Evolutionary conservation across 805 yeast species (phyloP).

Genomic region (Teunomyces pallodes): DNA sequence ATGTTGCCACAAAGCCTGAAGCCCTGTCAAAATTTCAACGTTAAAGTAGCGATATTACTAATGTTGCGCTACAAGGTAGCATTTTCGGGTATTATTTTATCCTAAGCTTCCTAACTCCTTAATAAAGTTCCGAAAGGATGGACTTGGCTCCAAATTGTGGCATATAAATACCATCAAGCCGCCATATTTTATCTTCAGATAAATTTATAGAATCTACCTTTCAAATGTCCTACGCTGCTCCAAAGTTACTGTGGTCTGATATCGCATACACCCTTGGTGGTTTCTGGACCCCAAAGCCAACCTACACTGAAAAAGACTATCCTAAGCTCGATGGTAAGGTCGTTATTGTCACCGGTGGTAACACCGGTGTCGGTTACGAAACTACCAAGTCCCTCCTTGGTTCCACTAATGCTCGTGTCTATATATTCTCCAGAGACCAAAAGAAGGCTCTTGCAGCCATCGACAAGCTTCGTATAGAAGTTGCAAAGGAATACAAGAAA

Average conservation of each 20-base stretch:
- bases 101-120: too few relatives aligned
- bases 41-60: too few relatives aligned
- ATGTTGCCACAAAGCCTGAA: too few relatives aligned
- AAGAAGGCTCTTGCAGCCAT: slow-evolving; percentile 29
- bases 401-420: slow-evolving; percentile 31
- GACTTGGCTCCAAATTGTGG: not conserved
- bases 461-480: slow-evolving; percentile 19
- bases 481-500: slow-evolving; percentile 17
- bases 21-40: too few relatives aligned
- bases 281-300: slow-evolving; percentile 14
- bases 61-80: too few relatives aligned
- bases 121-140: not conserved
- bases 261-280: slow-evolving; percentile 3
- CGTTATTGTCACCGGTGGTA: slow-evolving; percentile 41
- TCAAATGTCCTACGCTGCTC: slow-evolving; percentile 1
- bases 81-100: too few relatives aligned
- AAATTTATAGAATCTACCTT: too few relatives aligned
- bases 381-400: slow-evolving; percentile 26
- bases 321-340: slow-evolving; percentile 37
- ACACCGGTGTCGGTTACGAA: slow-evolving; percentile 34
- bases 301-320: slow-evolving; percentile 25
- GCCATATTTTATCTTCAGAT: too few relatives aligned
- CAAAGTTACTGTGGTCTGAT: slow-evolving; percentile 2
- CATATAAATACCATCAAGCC: too few relatives aligned
- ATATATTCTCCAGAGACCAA: slow-evolving; percentile 34